phyloP scores from a whole-genome alignment of 140 eudicot genomes.

The Flaveria floridana region DNA sequence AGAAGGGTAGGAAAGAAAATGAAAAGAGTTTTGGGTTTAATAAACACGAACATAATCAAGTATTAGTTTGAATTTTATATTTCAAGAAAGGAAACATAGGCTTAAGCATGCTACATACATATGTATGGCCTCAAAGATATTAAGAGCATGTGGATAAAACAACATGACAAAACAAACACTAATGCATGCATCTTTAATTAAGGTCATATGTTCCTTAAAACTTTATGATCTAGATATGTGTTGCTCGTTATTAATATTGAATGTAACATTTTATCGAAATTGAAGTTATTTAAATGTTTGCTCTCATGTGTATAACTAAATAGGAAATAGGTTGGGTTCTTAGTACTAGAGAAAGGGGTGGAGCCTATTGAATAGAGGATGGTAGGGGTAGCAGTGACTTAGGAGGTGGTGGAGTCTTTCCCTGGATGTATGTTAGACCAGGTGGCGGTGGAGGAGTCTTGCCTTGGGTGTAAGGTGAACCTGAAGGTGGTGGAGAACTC shows the following conservation, averaged over 20 bases:
- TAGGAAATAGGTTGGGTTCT: neutral
- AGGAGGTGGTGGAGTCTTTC: neutral
- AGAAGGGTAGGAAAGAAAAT: too few relatives aligned
- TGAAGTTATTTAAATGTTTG: neutral
- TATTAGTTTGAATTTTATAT: neutral
- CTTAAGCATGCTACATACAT: neutral
- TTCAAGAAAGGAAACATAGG: neutral
- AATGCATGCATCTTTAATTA: neutral
- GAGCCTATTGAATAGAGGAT: neutral
- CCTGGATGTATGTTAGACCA: neutral
- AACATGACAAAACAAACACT: neutral
- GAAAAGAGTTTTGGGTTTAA: too few relatives aligned
- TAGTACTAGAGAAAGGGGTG: neutral
- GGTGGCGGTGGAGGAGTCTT: slow-evolving; percentile 5
- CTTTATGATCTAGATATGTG: neutral
- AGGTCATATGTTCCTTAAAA: neutral
- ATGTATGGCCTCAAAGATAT: too few relatives aligned
- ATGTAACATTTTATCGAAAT: neutral
- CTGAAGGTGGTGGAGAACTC: neutral
- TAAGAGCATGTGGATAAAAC: neutral
- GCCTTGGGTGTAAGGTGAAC: neutral
- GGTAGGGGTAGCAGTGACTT: neutral
- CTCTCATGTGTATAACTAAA: neutral
- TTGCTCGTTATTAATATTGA: neutral
- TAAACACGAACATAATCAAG: neutral